Percentiles rank a stretch among this genome's conserved stretches.
Conservation (phyloP, 2,329 filamentous ascomycete genomes). For the Trichoderma koningii region DNA sequence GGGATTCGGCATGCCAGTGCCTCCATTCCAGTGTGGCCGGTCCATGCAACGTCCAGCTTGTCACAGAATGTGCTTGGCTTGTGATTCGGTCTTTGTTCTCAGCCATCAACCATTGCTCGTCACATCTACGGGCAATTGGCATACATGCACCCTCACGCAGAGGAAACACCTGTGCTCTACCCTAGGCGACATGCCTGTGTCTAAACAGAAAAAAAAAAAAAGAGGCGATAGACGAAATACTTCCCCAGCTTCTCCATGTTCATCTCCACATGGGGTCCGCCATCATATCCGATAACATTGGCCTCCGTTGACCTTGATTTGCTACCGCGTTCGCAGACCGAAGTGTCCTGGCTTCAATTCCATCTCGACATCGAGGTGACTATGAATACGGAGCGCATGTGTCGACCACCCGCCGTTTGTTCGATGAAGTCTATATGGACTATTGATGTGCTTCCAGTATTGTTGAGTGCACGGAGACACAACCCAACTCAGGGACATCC, state of each 20-base stretch:
- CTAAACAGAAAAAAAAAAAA: background rate
- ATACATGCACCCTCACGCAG: too few species aligned
- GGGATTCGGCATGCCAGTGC: slow-evolving; percentile 11
- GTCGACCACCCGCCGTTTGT: too few species aligned
- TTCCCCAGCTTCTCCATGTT: background rate
- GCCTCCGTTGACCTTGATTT: slow-evolving; percentile 7
- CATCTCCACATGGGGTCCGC: background rate
- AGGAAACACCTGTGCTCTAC: too few species aligned
- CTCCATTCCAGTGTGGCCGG: background rate
- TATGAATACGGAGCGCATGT: too few species aligned
- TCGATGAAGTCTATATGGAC: too few species aligned
- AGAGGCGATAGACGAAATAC: background rate
- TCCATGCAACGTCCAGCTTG: background rate
- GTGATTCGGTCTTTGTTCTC: background rate
- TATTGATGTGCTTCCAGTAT: too few species aligned
- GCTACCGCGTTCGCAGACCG: slow-evolving; percentile 4
- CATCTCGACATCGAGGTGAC: background rate
- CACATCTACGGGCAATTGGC: too few species aligned
- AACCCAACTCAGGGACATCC: too few species aligned
- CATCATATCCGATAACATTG: background rate
- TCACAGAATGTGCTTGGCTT: background rate
- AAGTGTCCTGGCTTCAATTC: background rate
- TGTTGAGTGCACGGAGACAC: too few species aligned
- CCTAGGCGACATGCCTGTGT: too few species aligned
- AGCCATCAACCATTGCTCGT: too few species aligned